phyloP scores from a whole-genome alignment of 768 basidiomycete species.

The Lactarius trivialis region DNA sequence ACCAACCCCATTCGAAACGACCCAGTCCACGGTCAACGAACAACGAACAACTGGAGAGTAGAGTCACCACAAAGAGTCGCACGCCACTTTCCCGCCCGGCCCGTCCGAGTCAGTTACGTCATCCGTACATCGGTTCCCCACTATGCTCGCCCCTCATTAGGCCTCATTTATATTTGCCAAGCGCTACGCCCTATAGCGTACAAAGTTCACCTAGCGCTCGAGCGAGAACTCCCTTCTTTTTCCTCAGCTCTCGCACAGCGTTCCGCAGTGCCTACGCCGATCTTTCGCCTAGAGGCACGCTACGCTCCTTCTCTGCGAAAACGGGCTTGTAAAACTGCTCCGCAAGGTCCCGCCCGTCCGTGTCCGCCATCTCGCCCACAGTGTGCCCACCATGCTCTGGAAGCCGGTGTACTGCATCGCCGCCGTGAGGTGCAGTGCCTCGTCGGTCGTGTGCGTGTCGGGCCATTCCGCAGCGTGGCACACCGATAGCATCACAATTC shows the following conservation, averaged over 20 bases:
- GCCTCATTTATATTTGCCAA: no score
- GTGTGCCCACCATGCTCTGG: conserved; percentile 14
- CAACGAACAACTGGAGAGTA: neutral
- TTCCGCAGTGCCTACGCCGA: conserved; percentile 1
- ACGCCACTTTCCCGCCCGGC: neutral
- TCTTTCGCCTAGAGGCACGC: neutral
- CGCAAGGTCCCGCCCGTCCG: conserved; percentile 10
- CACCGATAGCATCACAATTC: conserved; percentile 15
- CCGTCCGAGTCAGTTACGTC: no score
- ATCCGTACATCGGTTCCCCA: no score
- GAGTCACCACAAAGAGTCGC: neutral
- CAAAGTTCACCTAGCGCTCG: conserved; percentile 15
- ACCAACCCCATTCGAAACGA: neutral
- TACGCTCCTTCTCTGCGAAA: neutral
- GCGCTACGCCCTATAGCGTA: conserved; percentile 13
- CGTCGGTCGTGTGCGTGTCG: conserved; percentile 5
- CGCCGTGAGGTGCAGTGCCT: conserved; percentile 21
- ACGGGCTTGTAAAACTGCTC: conserved; percentile 1
- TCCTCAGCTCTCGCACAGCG: conserved; percentile 6
- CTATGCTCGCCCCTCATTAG: no score
- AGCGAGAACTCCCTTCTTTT: neutral
- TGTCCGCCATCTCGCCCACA: conserved; percentile 21
- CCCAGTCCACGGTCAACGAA: neutral
- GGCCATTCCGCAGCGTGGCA: conserved; percentile 17
- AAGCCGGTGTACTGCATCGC: conserved; percentile 20